Conservation (phyloP, 768 basidiomycete genomes). For the Auricularia sp. region DNA sequence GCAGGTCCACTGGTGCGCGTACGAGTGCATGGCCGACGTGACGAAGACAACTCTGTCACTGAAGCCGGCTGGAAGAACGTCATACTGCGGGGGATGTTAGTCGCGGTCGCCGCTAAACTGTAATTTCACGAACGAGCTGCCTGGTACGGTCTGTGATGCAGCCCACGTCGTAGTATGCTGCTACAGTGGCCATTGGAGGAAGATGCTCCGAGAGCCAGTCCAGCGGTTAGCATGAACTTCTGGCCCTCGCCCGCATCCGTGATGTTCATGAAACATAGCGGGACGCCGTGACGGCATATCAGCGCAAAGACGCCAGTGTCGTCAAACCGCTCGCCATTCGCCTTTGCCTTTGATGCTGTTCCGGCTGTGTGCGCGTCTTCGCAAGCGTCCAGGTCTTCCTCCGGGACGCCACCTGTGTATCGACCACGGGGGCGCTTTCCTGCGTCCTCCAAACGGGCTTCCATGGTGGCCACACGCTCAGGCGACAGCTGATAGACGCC, state of each 20-base stretch:
- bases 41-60: slow-evolving; percentile 11
- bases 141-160: not conserved
- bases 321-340: slow-evolving; percentile 16
- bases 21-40: slow-evolving; percentile 5
- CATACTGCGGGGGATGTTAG: slow-evolving; percentile 22
- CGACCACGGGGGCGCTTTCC: slow-evolving; percentile 12
- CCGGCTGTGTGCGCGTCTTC: not conserved
- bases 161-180: not conserved
- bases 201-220: not conserved
- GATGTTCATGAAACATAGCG: slow-evolving; percentile 3
- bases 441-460: slow-evolving; percentile 16
- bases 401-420: slow-evolving; percentile 16
- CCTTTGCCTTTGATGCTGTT: not conserved
- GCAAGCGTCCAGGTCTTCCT: slow-evolving; percentile 17
- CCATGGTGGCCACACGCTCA: slow-evolving; percentile 23
- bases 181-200: not conserved
- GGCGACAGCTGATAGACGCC: slow-evolving; percentile 25
- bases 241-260: not conserved
- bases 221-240: not conserved
- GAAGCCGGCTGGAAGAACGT: slow-evolving; percentile 16
- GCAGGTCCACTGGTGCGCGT: slow-evolving; percentile 8
- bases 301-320: slow-evolving; percentile 29
- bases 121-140: not conserved
- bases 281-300: slow-evolving; percentile 29
- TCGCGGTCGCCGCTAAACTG: not conserved